Evolutionary conservation across 2,329 filamentous ascomycete species (phyloP), one percentile per base, ranked within the genome.

Genomic region (Pestalotiopsis sp.): DNA sequence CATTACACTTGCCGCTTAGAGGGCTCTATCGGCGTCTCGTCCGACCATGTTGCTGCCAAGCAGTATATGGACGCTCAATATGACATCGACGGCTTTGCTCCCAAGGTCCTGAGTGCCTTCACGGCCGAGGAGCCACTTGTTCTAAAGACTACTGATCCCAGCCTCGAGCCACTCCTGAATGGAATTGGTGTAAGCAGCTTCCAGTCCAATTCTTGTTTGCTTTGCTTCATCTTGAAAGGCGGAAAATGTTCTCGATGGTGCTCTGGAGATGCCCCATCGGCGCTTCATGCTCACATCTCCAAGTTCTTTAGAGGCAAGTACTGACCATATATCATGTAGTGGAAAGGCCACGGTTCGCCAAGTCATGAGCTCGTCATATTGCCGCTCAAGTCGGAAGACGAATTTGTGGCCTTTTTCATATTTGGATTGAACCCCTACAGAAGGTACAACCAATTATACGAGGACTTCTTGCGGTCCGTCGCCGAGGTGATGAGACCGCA

Each of bases 381-480:
- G 17, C 72, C 74, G 0, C 65, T 76, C 31, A 69, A 67, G 23
- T 69, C 69, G 4, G 69, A 75, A 17, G 58, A 56, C n/a, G 71
- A 66, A 4, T 68, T 73, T 23, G 66, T 67, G 3, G 74, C 74
- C 2, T 73, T 76, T 58, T 69, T 76, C 41, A 70, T 76, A 2
- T 62, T 74, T n/a, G 74, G 74, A 20, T 38, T 76, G 3, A 76
- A 76, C 39, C 74, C 75, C 3, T 72, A 74, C 38, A 68, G 72
- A 25, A 66, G 71, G 31, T 76, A 71, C 57, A 70, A 70, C 58
- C 39, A 56, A 25, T 63, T 72, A 4, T 76, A 73, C 64, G 68
- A 68, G 27, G 72, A 74, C 12, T 76, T 76, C 63, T 61, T 76
- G 1, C 69, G 72, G 25, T 63, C 71, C 31, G 67, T 75, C 17